A percentile compares a stretch with the other conserved stretches of the same genome.
phyloP scores from a whole-genome alignment of 2,329 filamentous ascomycete species.

The Alternaria ethzedia region DNA sequence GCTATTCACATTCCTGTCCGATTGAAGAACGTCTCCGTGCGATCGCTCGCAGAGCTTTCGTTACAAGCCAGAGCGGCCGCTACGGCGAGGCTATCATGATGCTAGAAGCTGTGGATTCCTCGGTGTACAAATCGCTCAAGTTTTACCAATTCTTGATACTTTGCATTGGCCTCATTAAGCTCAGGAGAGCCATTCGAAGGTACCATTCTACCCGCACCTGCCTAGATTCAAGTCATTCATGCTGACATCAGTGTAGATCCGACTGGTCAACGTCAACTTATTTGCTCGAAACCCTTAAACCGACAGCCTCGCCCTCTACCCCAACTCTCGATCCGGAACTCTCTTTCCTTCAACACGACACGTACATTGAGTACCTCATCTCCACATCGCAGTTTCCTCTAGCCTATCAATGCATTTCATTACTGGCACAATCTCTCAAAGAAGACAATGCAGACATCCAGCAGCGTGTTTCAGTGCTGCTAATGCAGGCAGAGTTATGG shows the following conservation, averaged over 20 bases:
- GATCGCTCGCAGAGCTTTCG: slow-evolving; percentile 72
- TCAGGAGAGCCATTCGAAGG: slow-evolving; percentile 67
- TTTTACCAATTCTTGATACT: slow-evolving; percentile 75
- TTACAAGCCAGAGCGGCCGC: slow-evolving; percentile 69
- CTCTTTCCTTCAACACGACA: slow-evolving; percentile 63
- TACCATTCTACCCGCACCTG: slow-evolving; percentile 21
- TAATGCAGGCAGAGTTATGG: slow-evolving; percentile 75
- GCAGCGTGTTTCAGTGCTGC: slow-evolving; percentile 72
- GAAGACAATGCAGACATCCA: slow-evolving; percentile 67
- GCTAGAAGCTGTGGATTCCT: slow-evolving; percentile 66
- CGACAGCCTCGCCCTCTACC: slow-evolving; percentile 48
- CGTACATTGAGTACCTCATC: slow-evolving; percentile 66
- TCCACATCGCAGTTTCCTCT: slow-evolving; percentile 59
- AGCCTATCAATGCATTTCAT: slow-evolving; percentile 63
- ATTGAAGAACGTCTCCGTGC: slow-evolving; percentile 82
- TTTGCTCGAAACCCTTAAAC: slow-evolving; percentile 64
- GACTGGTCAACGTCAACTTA: slow-evolving; percentile 64
- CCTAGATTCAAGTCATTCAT: slow-evolving; percentile 13
- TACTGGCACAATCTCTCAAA: slow-evolving; percentile 58
- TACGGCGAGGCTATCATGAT: slow-evolving; percentile 71
- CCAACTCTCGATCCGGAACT: slow-evolving; percentile 63
- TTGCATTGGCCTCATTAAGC: slow-evolving; percentile 69
- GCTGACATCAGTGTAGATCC: slow-evolving; percentile 44
- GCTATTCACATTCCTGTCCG: slow-evolving; percentile 67
- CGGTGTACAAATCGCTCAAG: slow-evolving; percentile 74